phyloP scores from a whole-genome alignment of 345 rosid species.

The Salix purpurea region DNA sequence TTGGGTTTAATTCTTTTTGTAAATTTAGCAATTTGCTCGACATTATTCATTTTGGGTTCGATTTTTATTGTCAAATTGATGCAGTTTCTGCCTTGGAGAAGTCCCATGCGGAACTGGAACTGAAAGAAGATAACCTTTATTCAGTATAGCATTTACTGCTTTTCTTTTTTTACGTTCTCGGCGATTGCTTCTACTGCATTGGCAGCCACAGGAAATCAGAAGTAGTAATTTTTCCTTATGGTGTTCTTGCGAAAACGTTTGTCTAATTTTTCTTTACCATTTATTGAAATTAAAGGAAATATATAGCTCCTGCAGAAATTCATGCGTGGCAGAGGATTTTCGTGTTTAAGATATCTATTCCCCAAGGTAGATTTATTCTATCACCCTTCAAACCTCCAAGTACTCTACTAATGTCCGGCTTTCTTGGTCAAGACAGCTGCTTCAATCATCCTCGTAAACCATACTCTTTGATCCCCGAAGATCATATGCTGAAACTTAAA shows the following conservation, averaged over 20 bases:
- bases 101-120: slow-evolving; percentile 10
- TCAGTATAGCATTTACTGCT: slow-evolving; percentile 44
- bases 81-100: slow-evolving; percentile 8
- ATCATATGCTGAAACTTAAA: slow-evolving; percentile 5
- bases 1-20: not conserved
- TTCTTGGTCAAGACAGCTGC: slow-evolving; percentile 37
- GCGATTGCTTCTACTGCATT: slow-evolving; percentile 14
- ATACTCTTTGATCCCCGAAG: slow-evolving; percentile 25
- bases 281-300: no score
- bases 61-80: not conserved
- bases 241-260: no score
- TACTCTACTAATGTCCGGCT: slow-evolving; percentile 33
- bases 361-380: slow-evolving; percentile 15
- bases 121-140: slow-evolving; percentile 53
- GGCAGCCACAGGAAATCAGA: no score
- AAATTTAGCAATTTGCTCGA: no score
- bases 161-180: slow-evolving; percentile 41
- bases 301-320: no score
- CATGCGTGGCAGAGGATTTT: no score
- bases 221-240: no score
- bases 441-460: slow-evolving; percentile 29
- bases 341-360: no score
- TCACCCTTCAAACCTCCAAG: slow-evolving; percentile 42
- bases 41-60: no score
- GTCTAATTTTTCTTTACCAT: no score